These are phyloP conservation scores for Saturnispora zaruensis DNA, from an alignment of 805 yeast species.

Conservation along the genomic window DNA sequence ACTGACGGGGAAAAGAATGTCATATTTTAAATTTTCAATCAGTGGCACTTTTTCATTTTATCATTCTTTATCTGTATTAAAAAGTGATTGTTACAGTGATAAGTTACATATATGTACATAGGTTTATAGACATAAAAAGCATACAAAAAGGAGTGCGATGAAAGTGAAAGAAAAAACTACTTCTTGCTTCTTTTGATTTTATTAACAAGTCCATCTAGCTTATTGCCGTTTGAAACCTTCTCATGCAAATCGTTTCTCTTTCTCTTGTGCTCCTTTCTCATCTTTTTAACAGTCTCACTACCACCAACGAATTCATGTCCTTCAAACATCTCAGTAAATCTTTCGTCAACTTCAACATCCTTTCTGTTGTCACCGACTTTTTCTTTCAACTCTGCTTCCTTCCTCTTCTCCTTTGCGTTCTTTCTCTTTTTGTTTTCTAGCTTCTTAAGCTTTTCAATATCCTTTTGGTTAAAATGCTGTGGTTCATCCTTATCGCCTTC, in stretches of 20 bases:
- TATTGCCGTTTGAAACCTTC: constrained; percentile 7
- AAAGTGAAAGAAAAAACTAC: neutral
- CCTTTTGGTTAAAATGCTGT: constrained; percentile 71
- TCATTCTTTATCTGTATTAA: neutral
- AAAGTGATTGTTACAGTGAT: neutral
- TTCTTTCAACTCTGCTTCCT: constrained; percentile 43
- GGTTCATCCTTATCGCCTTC: constrained; percentile 47
- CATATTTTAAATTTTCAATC: neutral
- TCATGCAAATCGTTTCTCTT: constrained; percentile 15
- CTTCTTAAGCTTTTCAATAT: constrained; percentile 58
- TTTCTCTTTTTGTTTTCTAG: constrained; percentile 45
- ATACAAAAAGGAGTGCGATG: neutral
- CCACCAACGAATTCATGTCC: constrained; percentile 90
- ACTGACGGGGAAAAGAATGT: neutral
- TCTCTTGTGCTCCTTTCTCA: constrained; percentile 61
- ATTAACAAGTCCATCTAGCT: constrained; percentile 33
- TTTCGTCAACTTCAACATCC: constrained; percentile 55
- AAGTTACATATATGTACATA: neutral
- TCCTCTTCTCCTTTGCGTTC: constrained; percentile 37
- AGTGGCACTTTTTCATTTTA: neutral
- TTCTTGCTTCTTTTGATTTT: constrained; percentile 37
- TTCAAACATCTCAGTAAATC: constrained; percentile 78
- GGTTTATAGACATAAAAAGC: neutral
- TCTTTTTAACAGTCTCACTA: constrained; percentile 78
- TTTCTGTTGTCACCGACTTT: constrained; percentile 29